Conservation (phyloP, 371 early-diverging fungal genomes). For the Capillidium heterosporum region DNA sequence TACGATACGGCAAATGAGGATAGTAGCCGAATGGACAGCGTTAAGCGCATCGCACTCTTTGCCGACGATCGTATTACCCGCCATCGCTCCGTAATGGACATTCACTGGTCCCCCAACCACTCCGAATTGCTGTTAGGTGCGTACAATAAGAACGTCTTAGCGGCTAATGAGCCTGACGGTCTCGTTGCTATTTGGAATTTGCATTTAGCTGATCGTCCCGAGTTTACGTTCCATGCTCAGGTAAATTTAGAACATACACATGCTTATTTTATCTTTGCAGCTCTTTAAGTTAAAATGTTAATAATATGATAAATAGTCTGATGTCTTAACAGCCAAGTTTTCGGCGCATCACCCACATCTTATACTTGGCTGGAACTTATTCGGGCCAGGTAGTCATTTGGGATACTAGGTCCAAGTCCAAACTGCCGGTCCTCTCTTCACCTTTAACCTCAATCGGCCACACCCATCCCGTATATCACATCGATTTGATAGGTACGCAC, state of each 20-base stretch:
- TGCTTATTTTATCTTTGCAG: neutral
- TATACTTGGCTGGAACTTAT: constrained; percentile 86
- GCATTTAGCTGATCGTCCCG: constrained; percentile 72
- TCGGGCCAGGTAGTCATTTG: constrained; percentile 92
- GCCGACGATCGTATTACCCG: constrained; percentile 65
- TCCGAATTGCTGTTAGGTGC: constrained; percentile 74
- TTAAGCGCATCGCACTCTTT: constrained; percentile 50
- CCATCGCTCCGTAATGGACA: constrained; percentile 73
- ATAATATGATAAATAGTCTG: constrained; percentile 38
- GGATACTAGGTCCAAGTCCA: constrained; percentile 78
- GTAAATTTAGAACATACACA: no score
- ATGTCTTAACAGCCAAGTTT: constrained; percentile 74
- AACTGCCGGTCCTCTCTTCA: constrained; percentile 61
- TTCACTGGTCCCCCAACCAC: constrained; percentile 82
- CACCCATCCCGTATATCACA: constrained; percentile 84
- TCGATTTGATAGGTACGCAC: constrained; percentile 81
- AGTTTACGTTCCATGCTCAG: constrained; percentile 82
- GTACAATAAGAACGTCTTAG: constrained; percentile 72
- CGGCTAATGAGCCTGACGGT: constrained; percentile 85
- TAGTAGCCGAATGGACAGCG: constrained; percentile 24
- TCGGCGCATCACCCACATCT: constrained; percentile 79
- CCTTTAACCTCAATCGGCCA: constrained; percentile 84
- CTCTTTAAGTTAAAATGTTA: neutral
- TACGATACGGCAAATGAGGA: constrained; percentile 27
- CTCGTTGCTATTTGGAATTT: constrained; percentile 85